Conservation (phyloP, 23 red algal species). For the Agarophyton chilense region DNA sequence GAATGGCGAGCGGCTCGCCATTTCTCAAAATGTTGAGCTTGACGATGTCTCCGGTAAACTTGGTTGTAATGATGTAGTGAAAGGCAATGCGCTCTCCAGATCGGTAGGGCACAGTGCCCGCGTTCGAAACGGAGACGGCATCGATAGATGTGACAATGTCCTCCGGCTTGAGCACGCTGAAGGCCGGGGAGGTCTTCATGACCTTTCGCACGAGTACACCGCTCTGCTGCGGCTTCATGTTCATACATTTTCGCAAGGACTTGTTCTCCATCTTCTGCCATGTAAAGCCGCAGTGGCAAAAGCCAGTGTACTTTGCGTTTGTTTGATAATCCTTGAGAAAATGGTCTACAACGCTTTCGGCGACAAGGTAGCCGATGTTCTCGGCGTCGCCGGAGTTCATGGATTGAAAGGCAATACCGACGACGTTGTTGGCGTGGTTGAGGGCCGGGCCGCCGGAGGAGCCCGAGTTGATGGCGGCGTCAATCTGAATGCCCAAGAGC, state of each 20-base stretch:
- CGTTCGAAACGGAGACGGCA: conserved; percentile 73
- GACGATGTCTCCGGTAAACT: conserved; percentile 80
- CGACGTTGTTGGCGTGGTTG: conserved; percentile 59
- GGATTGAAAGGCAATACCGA: conserved; percentile 90
- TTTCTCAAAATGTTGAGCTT: conserved; percentile 76
- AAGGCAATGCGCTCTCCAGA: conserved; percentile 88
- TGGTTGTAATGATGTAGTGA: conserved; percentile 75
- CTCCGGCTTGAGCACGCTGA: conserved; percentile 62
- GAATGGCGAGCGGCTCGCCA: conserved; percentile 26
- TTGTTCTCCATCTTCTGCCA: conserved; percentile 90
- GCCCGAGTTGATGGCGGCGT: conserved; percentile 89
- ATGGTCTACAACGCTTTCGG: conserved; percentile 81
- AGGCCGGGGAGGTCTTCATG: conserved; percentile 40
- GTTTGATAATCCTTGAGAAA: conserved; percentile 79
- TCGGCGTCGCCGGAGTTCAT: conserved; percentile 74
- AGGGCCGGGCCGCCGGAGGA: conserved; percentile 92
- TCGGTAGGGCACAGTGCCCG: conserved; percentile 89
- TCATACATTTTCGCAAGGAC: conserved; percentile 65
- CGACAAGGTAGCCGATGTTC: conserved; percentile 84
- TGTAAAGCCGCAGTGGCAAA: conserved; percentile 78
- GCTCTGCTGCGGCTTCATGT: conserved; percentile 28
- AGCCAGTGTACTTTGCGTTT: conserved; percentile 81
- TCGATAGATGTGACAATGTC: conserved; percentile 90
- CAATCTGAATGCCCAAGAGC: conserved; percentile 43
- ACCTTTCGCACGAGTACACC: conserved; percentile 85